phyloP scores from a whole-genome alignment of 805 yeast genomes.

The Saccharomycopsis sp. region DNA sequence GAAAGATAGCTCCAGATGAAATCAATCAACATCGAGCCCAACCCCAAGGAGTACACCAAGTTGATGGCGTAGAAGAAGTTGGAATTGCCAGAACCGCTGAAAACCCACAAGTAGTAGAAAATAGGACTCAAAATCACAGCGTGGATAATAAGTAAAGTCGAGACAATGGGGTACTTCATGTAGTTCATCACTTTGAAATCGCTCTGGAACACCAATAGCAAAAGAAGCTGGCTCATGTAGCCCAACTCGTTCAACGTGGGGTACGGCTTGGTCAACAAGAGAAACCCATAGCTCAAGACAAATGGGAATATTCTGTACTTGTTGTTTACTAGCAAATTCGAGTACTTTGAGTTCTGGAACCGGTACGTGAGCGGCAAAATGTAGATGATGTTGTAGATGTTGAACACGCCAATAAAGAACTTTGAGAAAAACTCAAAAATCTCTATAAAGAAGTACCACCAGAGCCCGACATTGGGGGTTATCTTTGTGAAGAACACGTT shows the following conservation, averaged over 20 bases:
- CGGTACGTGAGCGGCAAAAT: constrained; percentile 68
- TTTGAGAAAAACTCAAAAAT: constrained; percentile 84
- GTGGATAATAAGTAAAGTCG: constrained; percentile 45
- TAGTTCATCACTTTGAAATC: constrained; percentile 32
- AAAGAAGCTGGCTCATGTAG: constrained; percentile 38
- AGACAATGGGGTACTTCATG: constrained; percentile 39
- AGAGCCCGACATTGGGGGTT: constrained; percentile 84
- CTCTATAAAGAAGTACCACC: constrained; percentile 99
- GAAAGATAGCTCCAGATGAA: constrained; percentile 74
- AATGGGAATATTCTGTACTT: constrained; percentile 52
- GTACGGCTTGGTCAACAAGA: constrained; percentile 68
- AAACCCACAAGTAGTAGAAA: constrained; percentile 91
- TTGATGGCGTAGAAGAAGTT: constrained; percentile 95
- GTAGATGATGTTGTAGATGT: constrained; percentile 58
- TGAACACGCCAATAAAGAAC: constrained; percentile 78
- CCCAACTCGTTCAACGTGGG: constrained; percentile 79
- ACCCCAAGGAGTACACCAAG: constrained; percentile 63
- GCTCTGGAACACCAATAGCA: constrained; percentile 35
- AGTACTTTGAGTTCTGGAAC: constrained; percentile 30
- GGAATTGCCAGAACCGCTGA: constrained; percentile 88
- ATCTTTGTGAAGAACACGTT: constrained; percentile 56
- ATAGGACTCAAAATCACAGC: constrained; percentile 70
- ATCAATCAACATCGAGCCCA: constrained; percentile 62
- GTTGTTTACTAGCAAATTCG: constrained; percentile 21
- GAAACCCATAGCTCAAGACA: constrained; percentile 39